A percentile compares a stretch with the other conserved stretches of the same genome.
phyloP scores from a whole-genome alignment of 768 basidiomycete species.

The Collybia nuda region DNA sequence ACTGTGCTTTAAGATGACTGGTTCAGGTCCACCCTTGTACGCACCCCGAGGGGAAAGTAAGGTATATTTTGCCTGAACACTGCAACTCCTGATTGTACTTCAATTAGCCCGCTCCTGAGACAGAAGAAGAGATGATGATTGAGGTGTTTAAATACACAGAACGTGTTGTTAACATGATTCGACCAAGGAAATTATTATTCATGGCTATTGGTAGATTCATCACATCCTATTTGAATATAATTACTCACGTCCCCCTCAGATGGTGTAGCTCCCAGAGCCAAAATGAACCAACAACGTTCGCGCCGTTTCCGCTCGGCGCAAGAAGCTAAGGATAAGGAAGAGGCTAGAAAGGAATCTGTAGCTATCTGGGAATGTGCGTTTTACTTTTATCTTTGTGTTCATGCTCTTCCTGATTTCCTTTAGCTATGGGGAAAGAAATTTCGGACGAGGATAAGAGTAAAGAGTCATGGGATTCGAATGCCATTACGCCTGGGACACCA shows the following conservation, averaged over 20 bases:
- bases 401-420: constrained; percentile 1
- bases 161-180: constrained; percentile 93
- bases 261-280: constrained; percentile 96
- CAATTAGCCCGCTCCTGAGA: constrained; percentile 86
- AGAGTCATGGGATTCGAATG: constrained; percentile 95
- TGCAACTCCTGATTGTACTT: not conserved
- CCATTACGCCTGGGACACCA: constrained; percentile 97
- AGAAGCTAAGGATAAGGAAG: constrained; percentile 93
- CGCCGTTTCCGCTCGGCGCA: constrained; percentile 93
- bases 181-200: constrained; percentile 92
- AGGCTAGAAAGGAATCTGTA: constrained; percentile 80
- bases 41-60: constrained; percentile 93
- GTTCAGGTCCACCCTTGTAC: constrained; percentile 95
- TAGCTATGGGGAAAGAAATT: constrained; percentile 91
- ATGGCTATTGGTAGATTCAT: constrained; percentile 89
- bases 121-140: constrained; percentile 99
- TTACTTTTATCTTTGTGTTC: not conserved
- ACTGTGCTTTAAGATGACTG: not conserved
- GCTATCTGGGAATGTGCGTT: constrained; percentile 79
- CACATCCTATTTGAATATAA: not conserved
- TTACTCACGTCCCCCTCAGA: constrained; percentile 45
- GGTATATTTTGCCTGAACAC: constrained; percentile 12
- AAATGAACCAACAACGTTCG: constrained; percentile 99
- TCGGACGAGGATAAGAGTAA: constrained; percentile 82
- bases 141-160: constrained; percentile 98